Evolutionary conservation across 257 asterid genomes (phyloP), one percentile per base, ranked within the genome.

Genomic region (Petrea volubilis): DNA sequence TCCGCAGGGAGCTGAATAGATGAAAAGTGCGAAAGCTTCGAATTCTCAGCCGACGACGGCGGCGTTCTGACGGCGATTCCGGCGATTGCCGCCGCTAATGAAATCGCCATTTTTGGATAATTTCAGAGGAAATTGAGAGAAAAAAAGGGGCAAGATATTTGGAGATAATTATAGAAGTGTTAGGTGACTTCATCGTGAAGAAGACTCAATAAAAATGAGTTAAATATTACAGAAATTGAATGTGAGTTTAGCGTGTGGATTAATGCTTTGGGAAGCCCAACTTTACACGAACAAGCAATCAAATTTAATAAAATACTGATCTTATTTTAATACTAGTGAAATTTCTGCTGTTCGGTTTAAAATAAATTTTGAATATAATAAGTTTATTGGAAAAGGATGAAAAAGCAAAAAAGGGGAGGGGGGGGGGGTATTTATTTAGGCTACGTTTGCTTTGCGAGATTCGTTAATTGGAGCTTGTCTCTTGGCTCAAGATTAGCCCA

Each of bases 1-100:
- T 73, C 76, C 55, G 80, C 69, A 0, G 85, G 86, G 59, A 81
- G 78, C 20, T 74, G 92, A 59, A 88, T 80, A 68, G 90, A 82
- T 23, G 89, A 81, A 17, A 84, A 72, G 63, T 63, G 61, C 0
- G 81, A 72, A 61, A 84, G 62, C 80, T 74, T 79, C 25, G 82
- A 29, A 9, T 71, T 36, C 14, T 60, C 59, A 2, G 75, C 50
- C 25, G 82, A 52, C 15, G 85, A 60, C 18, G 69, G 76, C 18
- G 2, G 62, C 24, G 64, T 43, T 17, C 58, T 23, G n/a, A 47
- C 61, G 47, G 47, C 67, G 25, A 72, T 60, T 40, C 61, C 75
- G 71, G 69, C 75, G 28, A 53, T 60, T 18, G 81, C 60, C 20
- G 82, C 79, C 38, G 83, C 75, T 50, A 41, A 43, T 13, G 90